These are phyloP conservation scores for Rosa rugosa DNA, from an alignment of 306 rosid species.

Conservation along the genomic window DNA sequence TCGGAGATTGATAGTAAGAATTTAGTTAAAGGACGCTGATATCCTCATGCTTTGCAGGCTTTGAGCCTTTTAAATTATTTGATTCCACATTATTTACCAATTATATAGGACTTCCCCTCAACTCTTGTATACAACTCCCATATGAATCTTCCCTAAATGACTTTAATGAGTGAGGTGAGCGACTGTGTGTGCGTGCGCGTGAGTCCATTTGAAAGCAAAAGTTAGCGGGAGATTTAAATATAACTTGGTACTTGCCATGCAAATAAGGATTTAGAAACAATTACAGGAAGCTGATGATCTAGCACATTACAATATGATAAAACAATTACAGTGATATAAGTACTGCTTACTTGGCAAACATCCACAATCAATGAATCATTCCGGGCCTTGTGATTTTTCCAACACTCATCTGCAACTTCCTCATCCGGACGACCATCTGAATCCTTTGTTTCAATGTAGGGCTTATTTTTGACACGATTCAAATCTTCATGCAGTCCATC, in stretches of 20 bases:
- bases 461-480: slow-evolving; percentile 97
- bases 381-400: slow-evolving; percentile 95
- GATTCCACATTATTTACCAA: background rate
- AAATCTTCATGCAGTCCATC: slow-evolving; percentile 99
- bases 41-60: background rate
- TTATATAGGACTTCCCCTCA: background rate
- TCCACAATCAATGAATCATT: slow-evolving; percentile 98
- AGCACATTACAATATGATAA: slow-evolving; percentile 14
- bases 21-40: background rate
- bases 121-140: background rate
- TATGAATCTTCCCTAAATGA: background rate
- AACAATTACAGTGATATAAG: slow-evolving; percentile 14
- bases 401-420: slow-evolving; percentile 93
- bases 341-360: slow-evolving; percentile 88
- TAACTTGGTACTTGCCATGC: background rate
- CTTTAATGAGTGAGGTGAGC: background rate
- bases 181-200: background rate
- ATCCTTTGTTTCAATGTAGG: slow-evolving; percentile 96
- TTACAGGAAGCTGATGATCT: background rate
- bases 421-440: slow-evolving; percentile 83
- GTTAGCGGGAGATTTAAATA: background rate
- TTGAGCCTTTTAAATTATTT: background rate
- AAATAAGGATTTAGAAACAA: background rate
- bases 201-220: background rate
- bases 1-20: background rate